Evolutionary conservation across 345 rosid genomes (phyloP), one percentile per base, ranked within the genome.

Genomic region (Conringia planisiliqua): DNA sequence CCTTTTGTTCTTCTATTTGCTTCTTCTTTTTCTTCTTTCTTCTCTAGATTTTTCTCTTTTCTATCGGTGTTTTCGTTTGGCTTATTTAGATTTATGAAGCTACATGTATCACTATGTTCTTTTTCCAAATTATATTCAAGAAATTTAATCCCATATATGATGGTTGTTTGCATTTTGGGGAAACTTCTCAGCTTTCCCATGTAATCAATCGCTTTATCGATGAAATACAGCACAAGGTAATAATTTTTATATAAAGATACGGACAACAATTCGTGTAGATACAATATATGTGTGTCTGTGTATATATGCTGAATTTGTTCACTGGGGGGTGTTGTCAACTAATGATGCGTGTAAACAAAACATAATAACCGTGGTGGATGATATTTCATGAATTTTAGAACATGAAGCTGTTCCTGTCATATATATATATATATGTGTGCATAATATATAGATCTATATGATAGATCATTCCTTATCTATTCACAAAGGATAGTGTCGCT

Each of bases 81-180:
- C 48, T 70, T 33, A 47, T 57, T 46, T 55, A 70, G 60, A 44
- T 55, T 26, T 36, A 26, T 44, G 20, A 70, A 70, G 57, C 71
- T 76, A 62, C 60, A 54, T 70, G 71, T 76, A 36, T 76, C 80
- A 35, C 66, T 55, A 43, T 50, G 52, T 55, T 46, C 52, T 43
- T 69, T 29, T 30, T 50, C 38, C 47, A 27, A 61, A 20, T 40
- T 42, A n/a, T 68, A 26, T 61, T 68, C 47, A 29, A 75, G 26
- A 36, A 54, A 35, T 35, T 55, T 54, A 24, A 35, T 64, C 46
- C 12, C 47, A 50, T 47, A 40, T 52, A 68, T 40, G 55, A 68
- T 68, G 47, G 50, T 42, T 16, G 26, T 57, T 35, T 73, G 24
- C 62, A 33, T 22, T n/a, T 26, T 44, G 20, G 50, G 29, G 55